Conservation (phyloP, 2,329 filamentous ascomycete genomes). For the Fusarium sp. region DNA sequence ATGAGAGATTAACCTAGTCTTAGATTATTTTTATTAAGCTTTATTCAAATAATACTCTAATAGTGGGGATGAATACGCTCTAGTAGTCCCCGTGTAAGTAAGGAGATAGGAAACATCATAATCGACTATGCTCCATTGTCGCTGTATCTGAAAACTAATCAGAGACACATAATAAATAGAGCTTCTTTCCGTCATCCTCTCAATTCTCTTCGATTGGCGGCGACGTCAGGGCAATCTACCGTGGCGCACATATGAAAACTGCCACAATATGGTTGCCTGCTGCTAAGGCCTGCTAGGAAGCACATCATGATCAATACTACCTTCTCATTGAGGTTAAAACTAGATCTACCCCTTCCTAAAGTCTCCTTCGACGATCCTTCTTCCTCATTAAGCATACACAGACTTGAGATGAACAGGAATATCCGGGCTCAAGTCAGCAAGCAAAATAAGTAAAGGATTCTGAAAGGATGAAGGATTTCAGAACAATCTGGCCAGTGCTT, state of each 20-base stretch:
- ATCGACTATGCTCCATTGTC: neutral
- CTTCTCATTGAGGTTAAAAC: neutral
- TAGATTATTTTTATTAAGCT: no score
- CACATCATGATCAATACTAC: neutral
- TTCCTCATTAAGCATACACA: neutral
- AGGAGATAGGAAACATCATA: neutral
- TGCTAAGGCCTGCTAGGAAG: neutral
- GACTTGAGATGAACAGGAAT: neutral
- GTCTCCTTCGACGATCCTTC: neutral
- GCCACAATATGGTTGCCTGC: neutral
- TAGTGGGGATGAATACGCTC: no score
- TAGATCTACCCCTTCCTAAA: neutral
- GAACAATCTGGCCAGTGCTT: neutral
- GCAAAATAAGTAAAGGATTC: neutral
- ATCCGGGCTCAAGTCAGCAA: neutral
- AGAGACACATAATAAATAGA: neutral
- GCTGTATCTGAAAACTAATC: neutral
- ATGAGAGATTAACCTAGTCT: no score
- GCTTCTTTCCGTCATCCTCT: neutral
- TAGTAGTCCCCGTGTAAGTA: no score
- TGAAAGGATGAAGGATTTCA: neutral
- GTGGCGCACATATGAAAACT: neutral
- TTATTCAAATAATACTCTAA: no score
- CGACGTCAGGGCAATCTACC: neutral
- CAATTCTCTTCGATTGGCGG: neutral